These are phyloP conservation scores for Penicillium cinerascens DNA, from an alignment of 495 filamentous ascomycete species.

Conservation along the genomic window DNA sequence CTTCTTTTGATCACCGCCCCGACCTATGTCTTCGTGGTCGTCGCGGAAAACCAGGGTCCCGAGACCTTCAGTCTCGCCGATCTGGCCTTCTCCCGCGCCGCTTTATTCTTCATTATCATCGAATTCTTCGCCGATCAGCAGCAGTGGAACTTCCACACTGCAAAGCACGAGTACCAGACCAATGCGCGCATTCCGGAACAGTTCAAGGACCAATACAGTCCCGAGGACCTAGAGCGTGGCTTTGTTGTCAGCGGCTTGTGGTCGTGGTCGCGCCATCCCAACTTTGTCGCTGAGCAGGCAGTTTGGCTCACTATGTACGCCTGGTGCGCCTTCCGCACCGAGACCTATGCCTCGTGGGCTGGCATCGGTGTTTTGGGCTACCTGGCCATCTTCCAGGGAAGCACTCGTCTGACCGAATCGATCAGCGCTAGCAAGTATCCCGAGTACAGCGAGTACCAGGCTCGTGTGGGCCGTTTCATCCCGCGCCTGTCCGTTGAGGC, in stretches of 20 bases:
- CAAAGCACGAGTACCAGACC: slow-evolving; percentile 70
- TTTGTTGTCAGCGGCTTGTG: slow-evolving; percentile 85
- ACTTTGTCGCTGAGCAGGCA: slow-evolving; percentile 88
- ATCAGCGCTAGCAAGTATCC: slow-evolving; percentile 80
- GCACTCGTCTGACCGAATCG: slow-evolving; percentile 79
- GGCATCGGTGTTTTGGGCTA: slow-evolving; percentile 66
- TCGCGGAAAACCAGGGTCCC: slow-evolving; percentile 38
- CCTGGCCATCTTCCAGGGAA: slow-evolving; percentile 80
- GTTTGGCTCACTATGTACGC: slow-evolving; percentile 86
- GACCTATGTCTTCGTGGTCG: slow-evolving; percentile 73
- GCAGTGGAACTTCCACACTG: slow-evolving; percentile 87
- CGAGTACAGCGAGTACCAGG: slow-evolving; percentile 84
- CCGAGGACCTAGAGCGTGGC: slow-evolving; percentile 83
- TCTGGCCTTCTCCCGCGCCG: slow-evolving; percentile 59
- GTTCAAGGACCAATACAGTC: slow-evolving; percentile 43
- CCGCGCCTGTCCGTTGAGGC: slow-evolving; percentile 56
- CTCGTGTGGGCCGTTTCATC: slow-evolving; percentile 74
- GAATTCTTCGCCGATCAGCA: slow-evolving; percentile 87
- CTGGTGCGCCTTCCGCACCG: slow-evolving; percentile 75
- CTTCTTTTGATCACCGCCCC: slow-evolving; percentile 69
- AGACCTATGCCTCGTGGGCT: slow-evolving; percentile 73
- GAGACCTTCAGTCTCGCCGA: slow-evolving; percentile 56
- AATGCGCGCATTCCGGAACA: slow-evolving; percentile 62
- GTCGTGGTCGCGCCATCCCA: slow-evolving; percentile 85
- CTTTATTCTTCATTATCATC: slow-evolving; percentile 67